Evolutionary conservation across 176 grass and related monocot species (phyloP).

Genomic region (Musa itinerans): DNA sequence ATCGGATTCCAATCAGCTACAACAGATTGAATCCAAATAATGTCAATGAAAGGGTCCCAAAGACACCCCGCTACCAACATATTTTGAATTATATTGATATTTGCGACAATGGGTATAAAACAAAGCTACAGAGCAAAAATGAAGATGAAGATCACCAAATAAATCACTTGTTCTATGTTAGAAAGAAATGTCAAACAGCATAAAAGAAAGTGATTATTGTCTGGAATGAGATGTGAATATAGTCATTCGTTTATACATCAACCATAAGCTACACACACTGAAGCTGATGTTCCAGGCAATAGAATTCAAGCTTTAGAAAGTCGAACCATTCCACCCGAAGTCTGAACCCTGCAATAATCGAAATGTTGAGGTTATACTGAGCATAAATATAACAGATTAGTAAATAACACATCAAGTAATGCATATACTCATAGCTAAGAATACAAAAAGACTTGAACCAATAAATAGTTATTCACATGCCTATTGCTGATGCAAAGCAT

Average conservation of each 20-base stretch:
- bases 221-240: neutral
- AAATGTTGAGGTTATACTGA: neutral
- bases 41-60: too few relatives aligned
- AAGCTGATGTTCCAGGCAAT: neutral
- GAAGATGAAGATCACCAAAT: too few relatives aligned
- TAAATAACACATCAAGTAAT: neutral
- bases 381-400: neutral
- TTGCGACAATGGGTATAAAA: too few relatives aligned
- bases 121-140: too few relatives aligned
- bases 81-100: too few relatives aligned
- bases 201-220: neutral
- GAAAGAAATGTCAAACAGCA: too few relatives aligned
- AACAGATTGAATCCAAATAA: too few relatives aligned
- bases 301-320: constrained; percentile 20
- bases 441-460: constrained; percentile 4
- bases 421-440: constrained; percentile 9
- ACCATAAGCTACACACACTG: neutral
- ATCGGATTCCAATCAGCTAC: too few relatives aligned
- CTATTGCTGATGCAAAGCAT: constrained; percentile 97
- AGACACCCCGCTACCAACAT: too few relatives aligned
- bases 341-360: constrained; percentile 31
- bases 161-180: too few relatives aligned
- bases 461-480: constrained; percentile 43
- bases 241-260: neutral
- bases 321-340: constrained; percentile 58